These are phyloP conservation scores for Fusarium azukiicola DNA, from an alignment of 2,329 filamentous ascomycete genomes.

Conservation along the genomic window DNA sequence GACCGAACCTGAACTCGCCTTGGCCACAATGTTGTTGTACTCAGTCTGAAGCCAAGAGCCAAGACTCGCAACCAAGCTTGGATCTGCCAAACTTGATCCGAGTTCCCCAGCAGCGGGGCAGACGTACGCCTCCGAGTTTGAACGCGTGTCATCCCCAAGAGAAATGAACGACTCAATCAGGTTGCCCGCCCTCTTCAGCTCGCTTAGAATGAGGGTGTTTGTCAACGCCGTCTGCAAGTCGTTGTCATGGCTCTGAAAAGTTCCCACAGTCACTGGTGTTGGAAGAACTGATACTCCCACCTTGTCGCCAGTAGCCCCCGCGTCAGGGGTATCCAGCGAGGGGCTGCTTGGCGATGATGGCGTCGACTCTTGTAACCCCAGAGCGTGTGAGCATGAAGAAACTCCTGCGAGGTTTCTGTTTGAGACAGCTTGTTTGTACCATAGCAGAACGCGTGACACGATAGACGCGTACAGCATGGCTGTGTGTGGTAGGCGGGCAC, in stretches of 20 bases:
- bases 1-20: background rate
- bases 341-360: background rate
- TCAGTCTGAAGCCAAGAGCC: slow-evolving; percentile 2
- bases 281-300: background rate
- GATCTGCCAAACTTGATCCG: background rate
- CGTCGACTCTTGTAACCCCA: background rate
- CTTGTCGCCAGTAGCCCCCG: background rate
- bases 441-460: background rate
- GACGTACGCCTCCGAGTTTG: too few relatives aligned
- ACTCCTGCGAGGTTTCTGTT: background rate
- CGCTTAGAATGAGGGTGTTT: background rate
- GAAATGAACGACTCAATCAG: background rate
- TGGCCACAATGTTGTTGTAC: background rate
- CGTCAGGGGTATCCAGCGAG: background rate
- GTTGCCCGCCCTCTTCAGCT: background rate
- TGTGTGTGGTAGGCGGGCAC: slow-evolving; percentile 1
- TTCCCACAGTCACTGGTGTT: background rate
- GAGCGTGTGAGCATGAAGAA: background rate
- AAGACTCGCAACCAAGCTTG: background rate
- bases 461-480: background rate
- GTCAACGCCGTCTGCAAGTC: background rate
- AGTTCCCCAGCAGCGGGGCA: background rate
- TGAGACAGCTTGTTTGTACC: background rate
- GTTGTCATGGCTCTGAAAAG: background rate
- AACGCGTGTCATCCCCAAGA: background rate